Base-by-base conservation (phyloP, 2,329 filamentous ascomycete genomes). In the Colletotrichum sp. region DNA sequence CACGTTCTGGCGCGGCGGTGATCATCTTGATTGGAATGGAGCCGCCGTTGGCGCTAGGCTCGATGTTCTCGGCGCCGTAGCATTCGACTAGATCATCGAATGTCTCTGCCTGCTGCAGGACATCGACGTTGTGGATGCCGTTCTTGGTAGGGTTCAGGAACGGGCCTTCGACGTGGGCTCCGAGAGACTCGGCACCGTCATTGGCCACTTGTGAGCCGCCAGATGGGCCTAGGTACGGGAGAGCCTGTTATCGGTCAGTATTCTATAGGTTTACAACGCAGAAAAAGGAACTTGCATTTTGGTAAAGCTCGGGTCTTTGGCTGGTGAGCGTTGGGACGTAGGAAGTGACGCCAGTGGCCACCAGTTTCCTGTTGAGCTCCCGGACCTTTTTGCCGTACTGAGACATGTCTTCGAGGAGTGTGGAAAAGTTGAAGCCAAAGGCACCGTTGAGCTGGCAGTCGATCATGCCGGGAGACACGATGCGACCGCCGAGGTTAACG, bases 371-470 rank as follows among this genome's bases (percentile, higher is more conserved):
- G 84, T 97, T 97, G 77, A 96, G 89, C 73, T 92, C 88, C 78
- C 88, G 89, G 66, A 98, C 87, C n/a, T 92, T 92, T 83, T 95
- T 94, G 74, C 91, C 90, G 81, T 98, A 98, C 68, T 90, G 88
- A 34, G 88, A 86, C 85, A 90, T 92, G 80, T 94, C 91, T 18
- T 93, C 89, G n/a, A 94, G 92, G 12, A 95, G 88, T 2, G 92
- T 92, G 5, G 95, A 97, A 84, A 98, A 98, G 87, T 98, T 96
- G 88, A 98, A 98, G 72, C 96, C 96, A 81, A 96, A 96, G 12
- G 95, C 96, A 64, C 96, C 96, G 81, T 98, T 98, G 79, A 98
- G 92, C 85, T 98, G 96, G 69, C 94, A 94, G 79, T 98, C 96
- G 80, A 98, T 97, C 82, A 98, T 90, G 30, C 96, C 96, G 0